Evolutionary conservation across 176 grass and related monocot species (phyloP), one percentile per base, ranked within the genome.

Genomic region (Poa pratensis): DNA sequence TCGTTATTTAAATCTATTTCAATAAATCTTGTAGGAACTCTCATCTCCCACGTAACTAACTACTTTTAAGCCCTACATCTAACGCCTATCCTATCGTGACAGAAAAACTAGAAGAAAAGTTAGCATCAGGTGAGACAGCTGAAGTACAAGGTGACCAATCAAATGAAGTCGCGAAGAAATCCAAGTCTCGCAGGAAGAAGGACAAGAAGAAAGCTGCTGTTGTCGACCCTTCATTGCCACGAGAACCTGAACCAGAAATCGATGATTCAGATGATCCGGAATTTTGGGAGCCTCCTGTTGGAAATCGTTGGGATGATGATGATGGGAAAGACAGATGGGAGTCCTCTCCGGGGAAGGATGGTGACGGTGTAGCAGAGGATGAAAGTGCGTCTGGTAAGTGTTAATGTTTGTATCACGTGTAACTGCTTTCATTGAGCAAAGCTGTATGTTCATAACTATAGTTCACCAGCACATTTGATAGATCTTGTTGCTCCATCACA

Each of bases 271-370:
- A 90, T 83, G 88, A 92, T 75, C 71, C 89, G 27, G 87, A 95
- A 15, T 98, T 98, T 60, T 98, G 93, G 96, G 81, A 67, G 39
- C 96, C 96, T 86, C 84, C 88, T 71, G 77, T 90, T 81, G 96
- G 93, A 74, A 75, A 80, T 84, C 91, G 91, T 64, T 95, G 91
- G 96, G 96, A 94, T 22, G 87, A 92, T 78, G 96, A 94, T 87
- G 89, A 98, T 43, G 96, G 93, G 49, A 92, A 83, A 64, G 76
- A 90, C 80, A 54, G 89, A 62, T 94, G 96, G 96, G 83, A 92
- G 57, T 85, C 89, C 73, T 79, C 75, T 75, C 28, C 69, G 1
- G 90, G 4, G 24, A 55, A 82, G 18, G 49, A 84, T 39, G 37
- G 81, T 42, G 49, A 84, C 32, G 37, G 81, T 42, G 62, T 23